Base-by-base conservation (phyloP, 345 rosid genomes). In the Nephelium lappaceum region DNA sequence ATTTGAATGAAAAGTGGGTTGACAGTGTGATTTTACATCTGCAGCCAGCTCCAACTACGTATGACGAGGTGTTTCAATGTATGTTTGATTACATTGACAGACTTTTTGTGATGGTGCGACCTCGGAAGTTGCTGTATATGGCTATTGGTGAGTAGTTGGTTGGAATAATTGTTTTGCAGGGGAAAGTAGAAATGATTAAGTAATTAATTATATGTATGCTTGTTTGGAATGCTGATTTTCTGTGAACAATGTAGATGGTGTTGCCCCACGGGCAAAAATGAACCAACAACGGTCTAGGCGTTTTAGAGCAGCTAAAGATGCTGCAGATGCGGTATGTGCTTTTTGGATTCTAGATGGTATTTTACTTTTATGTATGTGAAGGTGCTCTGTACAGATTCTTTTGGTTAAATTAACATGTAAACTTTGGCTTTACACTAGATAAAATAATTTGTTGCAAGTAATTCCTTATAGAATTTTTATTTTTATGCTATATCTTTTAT, bases 211-310 rank as follows among this genome's bases (percentile, higher is more conserved):
- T 47, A 51, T 43, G 24, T 53, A 6, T 68, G 31, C 15, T 82
- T 11, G 65, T 66, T 11, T 31, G 16, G 16, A 60, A 68, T 78
- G 49, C 74, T 82, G 47, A 71, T 76, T 79, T 25, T 78, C 65
- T 79, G 55, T 67, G 53, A 81, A 69, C 57, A 77, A 80, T 73
- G 53, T 81, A 96, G 99, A 96, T 80, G 98, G 99, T 73, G 99
- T 96, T 12, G 99, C 98, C 25, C 99, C 98, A 39, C 88, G 99
- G 74, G 99, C 98, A 12, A 94, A 96, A 83, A 96, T 96, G 98
- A 96, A 96, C 82, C 98, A 94, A 71, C 99, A 96, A 74, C 88
- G 98, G 21, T 91, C 98, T 21, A 89, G 98, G 89, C 89, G 98
- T 60, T 96, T 96, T 82, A 86, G 97, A 82, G 90, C 99, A 63